Evolutionary conservation across 768 basidiomycete species (phyloP).

Genomic region (Trametopsis cervina): DNA sequence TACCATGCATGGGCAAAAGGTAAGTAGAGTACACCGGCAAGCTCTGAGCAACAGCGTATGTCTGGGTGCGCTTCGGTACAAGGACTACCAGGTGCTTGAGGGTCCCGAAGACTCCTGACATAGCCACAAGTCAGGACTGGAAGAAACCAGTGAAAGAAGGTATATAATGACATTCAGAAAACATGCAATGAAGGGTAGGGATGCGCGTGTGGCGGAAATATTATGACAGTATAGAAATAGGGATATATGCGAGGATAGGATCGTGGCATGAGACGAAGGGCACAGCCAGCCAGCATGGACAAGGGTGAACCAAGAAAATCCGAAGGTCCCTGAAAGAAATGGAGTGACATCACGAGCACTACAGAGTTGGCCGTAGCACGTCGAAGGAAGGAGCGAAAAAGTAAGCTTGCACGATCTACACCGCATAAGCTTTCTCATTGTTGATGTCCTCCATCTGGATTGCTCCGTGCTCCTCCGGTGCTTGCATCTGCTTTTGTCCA

Average conservation of each 20-base stretch:
- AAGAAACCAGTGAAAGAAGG: too few species aligned
- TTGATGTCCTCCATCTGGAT: not conserved
- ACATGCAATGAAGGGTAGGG: not conserved
- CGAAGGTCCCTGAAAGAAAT: not conserved
- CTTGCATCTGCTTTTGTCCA: conserved; percentile 16
- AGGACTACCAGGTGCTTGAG: too few species aligned
- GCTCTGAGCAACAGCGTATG: too few species aligned
- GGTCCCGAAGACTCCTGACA: too few species aligned
- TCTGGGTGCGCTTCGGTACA: too few species aligned
- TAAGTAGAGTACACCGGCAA: too few species aligned
- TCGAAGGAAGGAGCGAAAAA: not conserved
- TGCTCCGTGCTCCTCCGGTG: conserved; percentile 6
- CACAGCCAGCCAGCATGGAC: not conserved
- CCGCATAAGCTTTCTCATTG: not conserved
- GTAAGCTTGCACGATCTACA: not conserved
- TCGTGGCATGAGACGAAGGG: not conserved
- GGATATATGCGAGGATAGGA: not conserved
- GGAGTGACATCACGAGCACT: not conserved
- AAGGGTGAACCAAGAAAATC: not conserved
- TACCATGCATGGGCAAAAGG: too few species aligned
- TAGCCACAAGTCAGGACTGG: too few species aligned
- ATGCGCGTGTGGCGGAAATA: not conserved
- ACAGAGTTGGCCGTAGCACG: too few species aligned
- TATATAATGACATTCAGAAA: not conserved
- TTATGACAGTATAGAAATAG: not conserved